These are phyloP conservation scores for Thermochaetoides dissita DNA, from an alignment of 2,329 filamentous ascomycete species.

Conservation along the genomic window DNA sequence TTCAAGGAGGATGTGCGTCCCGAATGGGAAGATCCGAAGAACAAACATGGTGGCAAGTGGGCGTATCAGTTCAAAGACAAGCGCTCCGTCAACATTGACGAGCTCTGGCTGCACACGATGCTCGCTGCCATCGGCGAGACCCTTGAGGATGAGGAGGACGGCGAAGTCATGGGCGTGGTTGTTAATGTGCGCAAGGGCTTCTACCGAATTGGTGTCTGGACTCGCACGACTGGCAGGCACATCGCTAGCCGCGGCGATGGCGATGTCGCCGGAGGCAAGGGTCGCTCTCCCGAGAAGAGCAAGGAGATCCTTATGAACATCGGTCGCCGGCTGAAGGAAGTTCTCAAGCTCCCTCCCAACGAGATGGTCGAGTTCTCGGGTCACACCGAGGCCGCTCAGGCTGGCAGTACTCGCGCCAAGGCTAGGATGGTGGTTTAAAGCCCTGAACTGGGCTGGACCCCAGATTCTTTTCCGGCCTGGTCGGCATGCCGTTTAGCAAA, in stretches of 20 bases:
- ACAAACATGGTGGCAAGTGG: constrained; percentile 99
- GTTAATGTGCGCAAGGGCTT: constrained; percentile 98
- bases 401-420: constrained; percentile 88
- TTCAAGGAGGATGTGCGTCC: constrained; percentile 96
- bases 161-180: constrained; percentile 97
- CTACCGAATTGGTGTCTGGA: constrained; percentile 96
- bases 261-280: constrained; percentile 62
- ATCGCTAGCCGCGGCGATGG: constrained; percentile 62
- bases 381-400: constrained; percentile 85
- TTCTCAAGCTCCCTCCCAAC: constrained; percentile 60
- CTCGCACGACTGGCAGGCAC: constrained; percentile 77
- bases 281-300: constrained; percentile 65
- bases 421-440: constrained; percentile 75
- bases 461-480: too few species aligned
- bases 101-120: constrained; percentile 94
- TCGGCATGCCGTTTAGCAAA: too few species aligned
- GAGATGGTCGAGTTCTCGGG: constrained; percentile 90
- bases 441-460: too few species aligned
- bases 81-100: constrained; percentile 79
- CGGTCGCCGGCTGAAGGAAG: constrained; percentile 82
- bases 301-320: constrained; percentile 74
- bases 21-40: constrained; percentile 96
- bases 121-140: constrained; percentile 94
- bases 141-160: constrained; percentile 84
- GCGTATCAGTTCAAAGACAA: constrained; percentile 97